These are phyloP conservation scores for Vararia minispora DNA, from an alignment of 768 basidiomycete genomes.

Conservation along the genomic window DNA sequence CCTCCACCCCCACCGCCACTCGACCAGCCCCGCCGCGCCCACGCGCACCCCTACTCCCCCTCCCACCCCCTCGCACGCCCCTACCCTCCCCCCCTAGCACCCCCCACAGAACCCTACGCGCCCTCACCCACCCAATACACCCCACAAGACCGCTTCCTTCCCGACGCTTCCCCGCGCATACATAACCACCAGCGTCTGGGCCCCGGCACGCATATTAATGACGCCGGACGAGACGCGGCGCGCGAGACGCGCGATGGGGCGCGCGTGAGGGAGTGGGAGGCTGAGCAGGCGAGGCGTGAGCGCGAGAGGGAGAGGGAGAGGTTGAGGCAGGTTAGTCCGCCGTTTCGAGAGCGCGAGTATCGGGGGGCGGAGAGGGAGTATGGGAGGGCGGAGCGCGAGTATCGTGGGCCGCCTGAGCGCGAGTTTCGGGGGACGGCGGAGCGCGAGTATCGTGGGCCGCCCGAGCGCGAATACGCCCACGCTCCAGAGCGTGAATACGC, in stretches of 20 bases:
- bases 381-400: too few species aligned
- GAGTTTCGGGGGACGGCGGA: too few species aligned
- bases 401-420: too few species aligned
- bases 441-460: too few species aligned
- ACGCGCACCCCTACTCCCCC: conserved; percentile 16
- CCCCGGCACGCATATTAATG: conserved; percentile 44
- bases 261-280: conserved; percentile 22
- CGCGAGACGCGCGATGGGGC: conserved; percentile 29
- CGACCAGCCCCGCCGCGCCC: conserved; percentile 18
- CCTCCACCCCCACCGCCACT: conserved; percentile 33
- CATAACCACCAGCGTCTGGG: conserved; percentile 63
- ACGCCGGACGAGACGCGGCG: conserved; percentile 37
- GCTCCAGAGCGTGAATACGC: too few species aligned
- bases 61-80: conserved; percentile 15
- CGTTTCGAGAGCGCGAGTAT: too few species aligned
- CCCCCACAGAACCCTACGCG: neutral
- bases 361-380: too few species aligned
- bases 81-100: conserved; percentile 4
- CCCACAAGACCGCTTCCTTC: neutral
- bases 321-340: too few species aligned
- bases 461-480: too few species aligned
- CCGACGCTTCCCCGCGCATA: conserved; percentile 26
- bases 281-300: conserved; percentile 25
- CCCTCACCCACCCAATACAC: neutral
- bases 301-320: conserved; percentile 21